Evolutionary conservation across 2,329 filamentous ascomycete species (phyloP).

Genomic region (Colletotrichum sp.): DNA sequence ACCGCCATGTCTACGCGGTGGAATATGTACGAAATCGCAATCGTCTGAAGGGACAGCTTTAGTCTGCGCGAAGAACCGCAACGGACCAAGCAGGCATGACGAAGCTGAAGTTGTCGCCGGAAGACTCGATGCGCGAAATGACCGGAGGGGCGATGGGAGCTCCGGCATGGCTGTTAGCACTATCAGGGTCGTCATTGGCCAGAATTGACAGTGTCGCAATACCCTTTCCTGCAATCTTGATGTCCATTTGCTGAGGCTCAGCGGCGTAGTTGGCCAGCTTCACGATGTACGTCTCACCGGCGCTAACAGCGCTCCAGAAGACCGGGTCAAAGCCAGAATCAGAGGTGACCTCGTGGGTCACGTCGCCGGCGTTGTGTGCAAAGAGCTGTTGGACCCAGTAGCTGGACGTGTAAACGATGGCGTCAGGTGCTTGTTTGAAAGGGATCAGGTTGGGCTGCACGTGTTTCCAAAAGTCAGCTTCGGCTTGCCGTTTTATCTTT

Average conservation of each 20-base stretch:
- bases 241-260: not conserved
- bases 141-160: not conserved
- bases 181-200: not conserved
- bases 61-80: not conserved
- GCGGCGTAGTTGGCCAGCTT: not conserved
- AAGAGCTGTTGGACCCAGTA: not conserved
- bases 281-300: not conserved
- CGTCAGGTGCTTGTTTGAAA: not conserved
- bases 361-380: not conserved
- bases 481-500: accelerated
- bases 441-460: not conserved
- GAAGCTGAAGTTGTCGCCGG: not conserved
- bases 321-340: not conserved
- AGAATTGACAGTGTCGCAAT: not conserved
- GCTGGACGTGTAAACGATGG: not conserved
- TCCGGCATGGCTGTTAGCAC: not conserved
- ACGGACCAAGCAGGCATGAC: not conserved
- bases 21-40: not conserved
- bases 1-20: not conserved
- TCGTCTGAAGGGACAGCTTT: accelerated
- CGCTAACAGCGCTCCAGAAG: not conserved
- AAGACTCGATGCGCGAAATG: not conserved
- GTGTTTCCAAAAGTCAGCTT: not conserved
- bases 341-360: not conserved
- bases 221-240: not conserved